Conservation (phyloP, 129 eudicot genomes). For the Flaveria brownii region DNA sequence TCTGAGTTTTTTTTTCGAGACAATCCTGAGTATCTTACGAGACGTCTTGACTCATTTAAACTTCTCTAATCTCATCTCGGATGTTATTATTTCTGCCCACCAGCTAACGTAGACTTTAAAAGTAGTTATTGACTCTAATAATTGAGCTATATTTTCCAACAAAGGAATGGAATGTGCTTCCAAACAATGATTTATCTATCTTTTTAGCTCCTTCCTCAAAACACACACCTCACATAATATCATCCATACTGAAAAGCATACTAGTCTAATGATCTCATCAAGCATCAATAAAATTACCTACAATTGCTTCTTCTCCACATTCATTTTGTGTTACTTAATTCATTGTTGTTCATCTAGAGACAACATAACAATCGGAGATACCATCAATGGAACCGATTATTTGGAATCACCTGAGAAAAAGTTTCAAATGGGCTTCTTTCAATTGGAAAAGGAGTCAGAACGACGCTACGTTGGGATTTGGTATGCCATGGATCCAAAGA, state of each 20-base stretch:
- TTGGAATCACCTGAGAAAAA: conserved; percentile 32
- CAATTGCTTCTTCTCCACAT: conserved; percentile 11
- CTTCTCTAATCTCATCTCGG: too few species aligned
- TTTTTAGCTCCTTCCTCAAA: neutral
- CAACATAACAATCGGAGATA: conserved; percentile 32
- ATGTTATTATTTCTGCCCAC: too few species aligned
- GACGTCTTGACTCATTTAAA: too few species aligned
- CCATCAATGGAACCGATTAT: conserved; percentile 28
- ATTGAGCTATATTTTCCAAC: conserved; percentile 19
- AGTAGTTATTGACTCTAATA: conserved; percentile 14
- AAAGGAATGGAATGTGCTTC: neutral
- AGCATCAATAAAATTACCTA: conserved; percentile 1
- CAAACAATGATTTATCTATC: neutral
- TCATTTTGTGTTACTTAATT: neutral
- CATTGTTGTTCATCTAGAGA: conserved; percentile 12
- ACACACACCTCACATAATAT: neutral
- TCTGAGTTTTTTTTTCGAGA: too few species aligned
- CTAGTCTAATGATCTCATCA: conserved; percentile 23
- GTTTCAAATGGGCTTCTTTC: conserved; percentile 54
- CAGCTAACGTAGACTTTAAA: neutral
- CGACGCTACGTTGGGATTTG: conserved; percentile 48
- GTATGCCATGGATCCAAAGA: conserved; percentile 30
- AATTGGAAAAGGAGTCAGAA: conserved; percentile 7
- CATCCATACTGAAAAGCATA: neutral
- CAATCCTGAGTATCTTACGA: too few species aligned